Base-by-base conservation (phyloP, 2,329 filamentous ascomycete species). In the Botrytis sinoallii region DNA sequence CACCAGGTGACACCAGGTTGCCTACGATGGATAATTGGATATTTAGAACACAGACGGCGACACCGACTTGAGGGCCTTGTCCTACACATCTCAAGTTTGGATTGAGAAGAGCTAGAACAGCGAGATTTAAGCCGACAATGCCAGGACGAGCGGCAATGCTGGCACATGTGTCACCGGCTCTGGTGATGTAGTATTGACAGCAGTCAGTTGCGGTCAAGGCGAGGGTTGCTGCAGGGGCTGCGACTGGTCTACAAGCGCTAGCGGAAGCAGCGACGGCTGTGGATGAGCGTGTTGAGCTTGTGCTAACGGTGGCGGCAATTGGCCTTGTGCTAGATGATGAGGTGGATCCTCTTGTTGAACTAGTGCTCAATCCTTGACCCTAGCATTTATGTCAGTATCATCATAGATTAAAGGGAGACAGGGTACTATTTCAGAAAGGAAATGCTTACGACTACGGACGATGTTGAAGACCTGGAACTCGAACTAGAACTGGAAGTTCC, bases 1-100 rank as follows among this genome's bases (percentile, higher is more conserved):
- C 46, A 4, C 35, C 38, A 7, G 32, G n/a, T 38, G 69, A n/a
- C 14, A 46, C n/a, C 0, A 48, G 20, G 38, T 35, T 44, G 10
- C 32, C 59, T 29, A 32, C 32, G 1, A 71, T 44, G 35, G 42
- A 44, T 25, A 64, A 20, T 29, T 52, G 42, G 1, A 64, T 20
- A 48, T 64, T 48, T 1, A 38, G 29, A 10, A 71, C 10, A 64
- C 69, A 71, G 18, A 71, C 22, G 35, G 59, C 59, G 55, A 71
- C 42, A 25, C 44, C 59, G 6, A 55, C 32, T 71, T 71, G 59
- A 4, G 69, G 55, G 16, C 59, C 69, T 48, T 22, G 40, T n/a
- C 40, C 32, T 2, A 12, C 18, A 52, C 69, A 71, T 25, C 32
- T 64, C 35, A 71, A 48, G 20, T 14, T 14, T 46, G 69, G 69